A percentile compares a stretch with the other conserved stretches of the same genome.
Evolutionary conservation across 495 filamentous ascomycete species (phyloP).

Genomic region (Pyronema omphalodes): DNA sequence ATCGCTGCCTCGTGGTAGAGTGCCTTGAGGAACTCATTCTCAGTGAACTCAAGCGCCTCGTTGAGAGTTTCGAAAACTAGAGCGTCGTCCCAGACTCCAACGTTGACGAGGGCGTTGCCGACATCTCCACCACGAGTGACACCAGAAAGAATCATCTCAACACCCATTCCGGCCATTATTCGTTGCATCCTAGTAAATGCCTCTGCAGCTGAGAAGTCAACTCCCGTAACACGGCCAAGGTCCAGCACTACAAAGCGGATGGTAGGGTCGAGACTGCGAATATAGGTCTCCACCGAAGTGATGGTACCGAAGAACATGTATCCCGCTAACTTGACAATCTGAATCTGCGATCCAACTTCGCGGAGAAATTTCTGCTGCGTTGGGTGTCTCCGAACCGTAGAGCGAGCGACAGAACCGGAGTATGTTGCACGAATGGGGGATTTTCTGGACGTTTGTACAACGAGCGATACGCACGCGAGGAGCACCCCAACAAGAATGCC

Average conservation of each 20-base stretch:
- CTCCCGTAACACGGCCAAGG: slow-evolving; percentile 68
- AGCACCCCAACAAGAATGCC: slow-evolving; percentile 86
- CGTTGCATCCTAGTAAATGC: slow-evolving; percentile 84
- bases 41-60: slow-evolving; percentile 77
- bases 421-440: slow-evolving; percentile 75
- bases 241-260: slow-evolving; percentile 87
- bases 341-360: slow-evolving; percentile 68
- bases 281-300: slow-evolving; percentile 74
- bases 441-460: slow-evolving; percentile 75
- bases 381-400: slow-evolving; percentile 77
- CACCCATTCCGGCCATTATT: slow-evolving; percentile 48
- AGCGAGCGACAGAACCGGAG: slow-evolving; percentile 68
- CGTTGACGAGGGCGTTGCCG: slow-evolving; percentile 56
- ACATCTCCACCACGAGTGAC: slow-evolving; percentile 53
- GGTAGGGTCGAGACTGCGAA: slow-evolving; percentile 60
- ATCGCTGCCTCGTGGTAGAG: slow-evolving; percentile 36
- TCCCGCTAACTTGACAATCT: slow-evolving; percentile 75
- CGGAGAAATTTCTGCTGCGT: slow-evolving; percentile 73
- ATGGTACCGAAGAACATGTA: slow-evolving; percentile 96
- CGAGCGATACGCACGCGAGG: slow-evolving; percentile 73
- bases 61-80: slow-evolving; percentile 85
- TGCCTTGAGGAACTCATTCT: slow-evolving; percentile 80
- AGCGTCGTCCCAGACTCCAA: slow-evolving; percentile 58
- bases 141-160: slow-evolving; percentile 66
- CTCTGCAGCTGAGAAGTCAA: slow-evolving; percentile 91